Conservation (phyloP, 257 asterid species). For the Thymus mandschuricus region DNA sequence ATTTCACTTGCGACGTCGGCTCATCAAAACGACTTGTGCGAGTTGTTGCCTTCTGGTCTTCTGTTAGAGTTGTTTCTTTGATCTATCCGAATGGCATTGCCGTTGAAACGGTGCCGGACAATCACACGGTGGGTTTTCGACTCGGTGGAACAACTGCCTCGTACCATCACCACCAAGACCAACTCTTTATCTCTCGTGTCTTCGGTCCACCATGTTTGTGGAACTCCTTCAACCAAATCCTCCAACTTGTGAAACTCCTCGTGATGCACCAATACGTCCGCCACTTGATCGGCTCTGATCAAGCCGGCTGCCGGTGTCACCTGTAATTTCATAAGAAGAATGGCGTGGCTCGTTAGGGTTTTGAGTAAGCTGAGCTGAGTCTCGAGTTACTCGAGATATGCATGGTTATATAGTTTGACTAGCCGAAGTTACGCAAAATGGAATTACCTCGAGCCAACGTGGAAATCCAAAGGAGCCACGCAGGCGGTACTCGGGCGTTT, state of each 20-base stretch:
- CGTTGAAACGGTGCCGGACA: constrained; percentile 54
- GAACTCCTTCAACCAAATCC: constrained; percentile 65
- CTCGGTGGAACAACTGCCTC: constrained; percentile 64
- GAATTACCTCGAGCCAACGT: constrained; percentile 86
- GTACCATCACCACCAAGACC: constrained; percentile 58
- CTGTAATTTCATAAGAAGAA: constrained; percentile 37
- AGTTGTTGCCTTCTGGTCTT: constrained; percentile 37
- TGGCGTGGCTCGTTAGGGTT: background rate
- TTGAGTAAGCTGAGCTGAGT: background rate
- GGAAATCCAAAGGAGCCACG: constrained; percentile 83
- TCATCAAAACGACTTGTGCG: constrained; percentile 27
- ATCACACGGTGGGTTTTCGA: constrained; percentile 54
- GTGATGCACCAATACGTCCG: constrained; percentile 66
- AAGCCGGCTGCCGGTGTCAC: constrained; percentile 83
- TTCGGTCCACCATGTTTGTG: constrained; percentile 83
- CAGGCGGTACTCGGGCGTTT: constrained; percentile 48
- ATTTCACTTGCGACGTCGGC: background rate
- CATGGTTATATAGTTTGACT: too few species aligned
- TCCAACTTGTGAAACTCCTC: constrained; percentile 70
- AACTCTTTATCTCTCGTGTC: constrained; percentile 86
- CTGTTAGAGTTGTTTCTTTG: constrained; percentile 34
- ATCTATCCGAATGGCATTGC: constrained; percentile 40
- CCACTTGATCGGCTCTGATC: constrained; percentile 64
- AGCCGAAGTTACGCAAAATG: too few species aligned
- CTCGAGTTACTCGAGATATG: background rate